A percentile compares a stretch with the other conserved stretches of the same genome.
Evolutionary conservation across 495 filamentous ascomycete genomes (phyloP).

Genomic region (Hypoxylon fragiforme): DNA sequence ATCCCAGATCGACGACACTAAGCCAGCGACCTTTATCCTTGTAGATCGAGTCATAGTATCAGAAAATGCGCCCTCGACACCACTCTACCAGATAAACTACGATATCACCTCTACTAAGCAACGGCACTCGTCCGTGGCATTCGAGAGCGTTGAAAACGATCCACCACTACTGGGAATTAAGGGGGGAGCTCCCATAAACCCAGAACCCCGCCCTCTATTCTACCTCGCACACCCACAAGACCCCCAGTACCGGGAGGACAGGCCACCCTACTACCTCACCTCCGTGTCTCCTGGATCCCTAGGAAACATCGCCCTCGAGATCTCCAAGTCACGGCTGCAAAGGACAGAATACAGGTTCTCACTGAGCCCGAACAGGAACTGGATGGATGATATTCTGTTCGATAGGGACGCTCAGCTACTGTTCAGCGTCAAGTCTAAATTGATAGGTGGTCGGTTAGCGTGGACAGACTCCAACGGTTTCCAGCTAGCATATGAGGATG

Average conservation of each 20-base stretch:
- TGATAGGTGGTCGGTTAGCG: constrained; percentile 5
- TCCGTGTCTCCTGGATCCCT: not conserved
- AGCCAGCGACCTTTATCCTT: constrained; percentile 1
- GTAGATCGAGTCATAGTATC: not conserved
- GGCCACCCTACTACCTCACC: constrained; percentile 6
- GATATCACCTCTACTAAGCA: constrained; percentile 5
- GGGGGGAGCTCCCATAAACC: not conserved
- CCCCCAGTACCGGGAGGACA: not conserved
- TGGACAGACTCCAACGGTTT: not conserved
- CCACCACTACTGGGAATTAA: not conserved
- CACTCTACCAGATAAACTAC: constrained; percentile 3
- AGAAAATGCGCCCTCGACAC: not conserved
- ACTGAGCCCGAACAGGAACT: not conserved
- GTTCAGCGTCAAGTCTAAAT: constrained; percentile 8
- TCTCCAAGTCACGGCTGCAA: not conserved
- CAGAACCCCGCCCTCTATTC: not conserved
- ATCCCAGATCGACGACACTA: not conserved
- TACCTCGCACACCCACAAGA: constrained; percentile 6
- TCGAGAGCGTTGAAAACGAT: not conserved
- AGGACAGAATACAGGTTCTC: constrained; percentile 1
- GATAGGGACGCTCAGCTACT: not conserved
- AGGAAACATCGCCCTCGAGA: constrained; percentile 1
- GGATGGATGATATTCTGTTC: not conserved
- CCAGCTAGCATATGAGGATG: constrained; percentile 4
- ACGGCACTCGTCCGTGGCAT: constrained; percentile 2